A percentile compares a stretch with the other conserved stretches of the same genome.
Conservation (phyloP, 257 asterid species). For the Linaria vulgaris region DNA sequence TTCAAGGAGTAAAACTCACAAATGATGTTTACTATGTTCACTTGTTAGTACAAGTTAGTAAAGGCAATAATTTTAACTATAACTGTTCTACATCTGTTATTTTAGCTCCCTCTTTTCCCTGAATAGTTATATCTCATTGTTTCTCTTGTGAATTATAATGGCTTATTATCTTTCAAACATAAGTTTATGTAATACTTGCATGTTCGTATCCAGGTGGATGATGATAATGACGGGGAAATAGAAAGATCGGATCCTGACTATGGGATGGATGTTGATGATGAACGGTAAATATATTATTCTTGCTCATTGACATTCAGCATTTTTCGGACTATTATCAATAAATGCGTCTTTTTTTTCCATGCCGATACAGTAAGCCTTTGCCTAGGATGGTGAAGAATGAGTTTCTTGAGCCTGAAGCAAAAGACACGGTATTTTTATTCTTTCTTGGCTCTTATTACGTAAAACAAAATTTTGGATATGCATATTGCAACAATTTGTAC, state of each 20-base stretch:
- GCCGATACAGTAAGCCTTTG: constrained; percentile 40
- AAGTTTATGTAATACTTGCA: constrained; percentile 1
- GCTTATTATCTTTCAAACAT: not conserved
- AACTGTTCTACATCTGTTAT: not conserved
- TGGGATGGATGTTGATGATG: constrained; percentile 56
- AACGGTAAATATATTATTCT: constrained; percentile 36
- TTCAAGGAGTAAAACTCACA: not conserved
- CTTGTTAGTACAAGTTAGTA: not conserved
- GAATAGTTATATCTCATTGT: not conserved
- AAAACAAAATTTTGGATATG: constrained; percentile 15
- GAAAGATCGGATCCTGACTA: constrained; percentile 48
- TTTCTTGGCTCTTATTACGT: constrained; percentile 10
- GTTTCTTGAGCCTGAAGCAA: constrained; percentile 62
- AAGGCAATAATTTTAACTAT: not conserved
- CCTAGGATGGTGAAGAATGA: constrained; percentile 65
- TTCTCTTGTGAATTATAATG: not conserved
- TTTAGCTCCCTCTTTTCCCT: constrained; percentile 9
- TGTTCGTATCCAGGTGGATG: constrained; percentile 43
- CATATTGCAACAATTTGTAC: not conserved
- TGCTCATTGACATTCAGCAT: not conserved
- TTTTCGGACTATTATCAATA: not conserved
- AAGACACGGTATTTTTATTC: constrained; percentile 48
- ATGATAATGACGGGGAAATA: constrained; percentile 46
- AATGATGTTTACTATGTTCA: not conserved
- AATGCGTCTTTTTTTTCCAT: constrained; percentile 22